Evolutionary conservation across 192 early-diverging fungal genomes (phyloP).

Genomic region (Ambispora gerdemannii): DNA sequence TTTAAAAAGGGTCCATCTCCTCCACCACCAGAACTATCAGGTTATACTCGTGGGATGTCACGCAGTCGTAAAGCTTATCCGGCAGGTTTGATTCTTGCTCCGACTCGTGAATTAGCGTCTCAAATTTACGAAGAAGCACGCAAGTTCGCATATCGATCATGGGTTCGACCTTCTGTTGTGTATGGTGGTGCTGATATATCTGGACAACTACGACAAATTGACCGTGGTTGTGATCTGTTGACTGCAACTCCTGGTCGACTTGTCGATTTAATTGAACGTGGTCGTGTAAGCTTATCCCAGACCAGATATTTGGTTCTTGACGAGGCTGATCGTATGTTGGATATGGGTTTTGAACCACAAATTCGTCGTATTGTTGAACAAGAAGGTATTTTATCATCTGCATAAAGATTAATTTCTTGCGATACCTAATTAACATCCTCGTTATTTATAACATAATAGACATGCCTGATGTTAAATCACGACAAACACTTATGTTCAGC

Average conservation of each 20-base stretch:
- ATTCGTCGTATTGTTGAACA: slow-evolving; percentile 85
- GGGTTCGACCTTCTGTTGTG: slow-evolving; percentile 89
- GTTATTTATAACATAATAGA: slow-evolving; percentile 28
- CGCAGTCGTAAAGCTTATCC: slow-evolving; percentile 76
- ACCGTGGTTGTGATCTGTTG: slow-evolving; percentile 89
- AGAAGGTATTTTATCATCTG: slow-evolving; percentile 36
- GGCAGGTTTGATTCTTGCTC: slow-evolving; percentile 80
- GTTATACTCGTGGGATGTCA: slow-evolving; percentile 46
- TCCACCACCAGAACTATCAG: slow-evolving; percentile 40
- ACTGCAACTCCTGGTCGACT: slow-evolving; percentile 97
- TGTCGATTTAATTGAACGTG: slow-evolving; percentile 87
- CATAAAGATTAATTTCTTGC: background rate
- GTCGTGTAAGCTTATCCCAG: slow-evolving; percentile 70
- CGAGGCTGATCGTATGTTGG: slow-evolving; percentile 97
- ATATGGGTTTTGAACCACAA: slow-evolving; percentile 91
- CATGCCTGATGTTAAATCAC: slow-evolving; percentile 63
- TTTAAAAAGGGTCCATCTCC: slow-evolving; percentile 78
- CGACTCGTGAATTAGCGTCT: slow-evolving; percentile 92
- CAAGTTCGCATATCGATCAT: slow-evolving; percentile 82
- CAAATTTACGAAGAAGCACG: slow-evolving; percentile 92
- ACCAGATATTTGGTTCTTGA: slow-evolving; percentile 88
- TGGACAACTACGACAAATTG: slow-evolving; percentile 81
- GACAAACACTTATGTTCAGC: slow-evolving; percentile 94
- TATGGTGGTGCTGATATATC: slow-evolving; percentile 95
- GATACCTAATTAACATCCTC: too few species aligned